Conservation (phyloP, 176 grass and related monocot genomes). For the Pontederia paniculata region DNA sequence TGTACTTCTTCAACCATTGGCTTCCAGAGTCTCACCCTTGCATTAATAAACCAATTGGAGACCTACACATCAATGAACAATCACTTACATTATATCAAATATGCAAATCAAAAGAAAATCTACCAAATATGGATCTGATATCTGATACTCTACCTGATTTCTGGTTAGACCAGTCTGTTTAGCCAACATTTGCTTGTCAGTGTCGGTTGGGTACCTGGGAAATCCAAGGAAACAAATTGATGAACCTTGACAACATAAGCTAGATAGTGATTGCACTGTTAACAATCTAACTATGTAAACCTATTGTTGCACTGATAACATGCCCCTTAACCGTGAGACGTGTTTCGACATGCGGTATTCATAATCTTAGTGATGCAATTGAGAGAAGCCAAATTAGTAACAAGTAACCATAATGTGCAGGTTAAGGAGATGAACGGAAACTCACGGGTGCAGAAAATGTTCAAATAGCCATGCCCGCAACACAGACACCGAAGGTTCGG, state of each 20-base stretch:
- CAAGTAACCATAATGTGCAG: too few species aligned
- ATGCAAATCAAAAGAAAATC: too few species aligned
- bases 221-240: neutral
- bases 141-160: neutral
- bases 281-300: too few species aligned
- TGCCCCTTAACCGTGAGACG: too few species aligned
- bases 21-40: slow-evolving; percentile 90
- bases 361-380: too few species aligned
- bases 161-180: slow-evolving; percentile 12
- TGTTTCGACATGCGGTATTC: too few species aligned
- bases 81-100: too few species aligned
- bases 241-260: neutral
- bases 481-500: neutral
- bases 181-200: slow-evolving; percentile 5
- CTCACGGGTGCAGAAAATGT: slow-evolving; percentile 14
- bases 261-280: too few species aligned
- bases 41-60: slow-evolving; percentile 97
- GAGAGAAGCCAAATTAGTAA: too few species aligned
- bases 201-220: slow-evolving; percentile 4
- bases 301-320: too few species aligned
- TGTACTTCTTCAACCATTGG: slow-evolving; percentile 98
- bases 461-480: slow-evolving; percentile 9
- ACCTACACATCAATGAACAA: slow-evolving; percentile 26
- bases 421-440: neutral
- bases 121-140: neutral